Conservation (phyloP, 2,329 filamentous ascomycete genomes). For the Corynespora cassiicola region DNA sequence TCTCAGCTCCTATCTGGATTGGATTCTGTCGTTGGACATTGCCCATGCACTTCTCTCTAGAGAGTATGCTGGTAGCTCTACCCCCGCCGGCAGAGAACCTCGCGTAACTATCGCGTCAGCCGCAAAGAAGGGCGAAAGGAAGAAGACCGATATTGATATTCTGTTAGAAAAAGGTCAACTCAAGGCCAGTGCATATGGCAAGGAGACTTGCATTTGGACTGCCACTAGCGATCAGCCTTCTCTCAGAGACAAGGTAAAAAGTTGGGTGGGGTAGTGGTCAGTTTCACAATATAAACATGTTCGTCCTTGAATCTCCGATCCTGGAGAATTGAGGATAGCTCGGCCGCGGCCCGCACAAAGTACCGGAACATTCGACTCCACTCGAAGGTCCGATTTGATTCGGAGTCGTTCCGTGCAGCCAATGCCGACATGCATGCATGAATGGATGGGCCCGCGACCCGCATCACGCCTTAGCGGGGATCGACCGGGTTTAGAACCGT, state of each 20-base stretch:
- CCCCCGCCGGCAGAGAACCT: slow-evolving; percentile 26
- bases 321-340: no score
- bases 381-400: not conserved
- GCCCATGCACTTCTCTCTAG: slow-evolving; percentile 34
- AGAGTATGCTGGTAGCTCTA: slow-evolving; percentile 25
- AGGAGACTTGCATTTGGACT: slow-evolving; percentile 32
- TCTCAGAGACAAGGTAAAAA: slow-evolving; percentile 32
- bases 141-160: slow-evolving; percentile 28
- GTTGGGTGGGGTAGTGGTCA: slow-evolving; percentile 23
- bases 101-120: slow-evolving; percentile 29
- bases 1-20: slow-evolving; percentile 38
- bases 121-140: slow-evolving; percentile 21
- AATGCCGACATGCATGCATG: not conserved
- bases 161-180: slow-evolving; percentile 25
- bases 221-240: slow-evolving; percentile 15
- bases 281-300: not conserved
- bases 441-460: not conserved
- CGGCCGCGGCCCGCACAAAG: no score
- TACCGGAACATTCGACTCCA: no score
- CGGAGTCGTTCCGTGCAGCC: not conserved
- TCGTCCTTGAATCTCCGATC: no score
- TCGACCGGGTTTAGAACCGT: not conserved
- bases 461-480: not conserved
- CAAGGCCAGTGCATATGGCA: slow-evolving; percentile 15
- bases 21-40: slow-evolving; percentile 39